Base-by-base conservation (phyloP, 768 basidiomycete genomes). In the Cyclocybe cylindracea region DNA sequence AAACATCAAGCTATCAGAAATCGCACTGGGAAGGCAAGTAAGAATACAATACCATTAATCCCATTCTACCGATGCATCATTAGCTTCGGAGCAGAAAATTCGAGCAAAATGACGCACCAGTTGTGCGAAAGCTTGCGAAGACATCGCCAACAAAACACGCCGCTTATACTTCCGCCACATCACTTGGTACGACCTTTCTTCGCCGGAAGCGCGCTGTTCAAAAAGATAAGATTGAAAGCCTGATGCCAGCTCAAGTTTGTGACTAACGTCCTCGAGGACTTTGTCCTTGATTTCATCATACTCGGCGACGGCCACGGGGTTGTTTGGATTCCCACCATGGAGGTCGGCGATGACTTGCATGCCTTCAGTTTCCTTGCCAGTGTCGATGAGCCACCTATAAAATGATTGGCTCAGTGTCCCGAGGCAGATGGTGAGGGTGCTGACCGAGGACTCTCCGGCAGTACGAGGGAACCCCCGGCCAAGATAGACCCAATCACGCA, bases 41-140 rank as follows among this genome's bases (percentile, higher is more conserved):
- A 41, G 45, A 41, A n/a, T 44, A 39, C 49, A 77, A 47, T 68
- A 90, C 91, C 90, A 65, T 95, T 97, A 62, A 97, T 98, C 53
- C 94, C 95, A 66, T 96, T 96, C 92, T 96, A 44, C 7, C 55
- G 51, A 34, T 18, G 11, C 34, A 41, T 36, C 34, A 45, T 57
- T 39, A 62, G 55, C 46, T 36, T 46, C 48, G 48, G 18, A 51
- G 29, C 44, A 50, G 29, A 44, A 13, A 38, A 46, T 40, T 16
- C 19, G 9, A 48, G 11, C 39, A 50, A 37, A 33, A 58, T 40
- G 5, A 77, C 91, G 54, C 56, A 93, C 94, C 63, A 97, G 74
- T 65, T 97, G 95, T 39, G 95, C 95, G 70, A 97, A 96, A 38
- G 91, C 90, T 67, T 97, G 95, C 49, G 92, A 92, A 14, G 89